Percentiles rank a stretch among this genome's conserved stretches.
These are phyloP conservation scores for Arthrobotrys pseudoclavata DNA, from an alignment of 2,329 filamentous ascomycete species.

Conservation along the genomic window DNA sequence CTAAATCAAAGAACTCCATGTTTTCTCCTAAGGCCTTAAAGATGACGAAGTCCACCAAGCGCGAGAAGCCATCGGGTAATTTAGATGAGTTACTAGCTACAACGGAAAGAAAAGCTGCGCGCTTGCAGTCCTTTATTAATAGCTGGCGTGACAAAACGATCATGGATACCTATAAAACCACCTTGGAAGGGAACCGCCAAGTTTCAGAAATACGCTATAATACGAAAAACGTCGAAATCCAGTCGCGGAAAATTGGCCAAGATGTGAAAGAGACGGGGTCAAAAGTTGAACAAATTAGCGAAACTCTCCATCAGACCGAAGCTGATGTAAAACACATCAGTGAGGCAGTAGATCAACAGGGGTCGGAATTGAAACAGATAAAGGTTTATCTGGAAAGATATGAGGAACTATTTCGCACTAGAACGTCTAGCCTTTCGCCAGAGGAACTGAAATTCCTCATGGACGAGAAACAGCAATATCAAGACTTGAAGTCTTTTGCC, in stretches of 20 bases:
- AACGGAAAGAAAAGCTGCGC: not conserved
- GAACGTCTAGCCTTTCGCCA: not conserved
- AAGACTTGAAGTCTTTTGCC: conserved; percentile 4
- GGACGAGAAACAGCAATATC: conserved; percentile 5
- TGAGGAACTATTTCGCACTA: not conserved
- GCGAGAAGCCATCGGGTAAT: not conserved
- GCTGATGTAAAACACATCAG: conserved; percentile 11
- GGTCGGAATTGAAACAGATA: not conserved
- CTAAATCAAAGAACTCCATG: conserved; percentile 3
- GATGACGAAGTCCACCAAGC: conserved; percentile 3
- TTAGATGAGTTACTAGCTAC: conserved; percentile 3
- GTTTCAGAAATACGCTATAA: conserved; percentile 8
- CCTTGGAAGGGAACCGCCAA: not conserved
- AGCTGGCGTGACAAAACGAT: conserved; percentile 11
- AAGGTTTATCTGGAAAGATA: conserved; percentile 1
- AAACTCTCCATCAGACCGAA: not conserved
- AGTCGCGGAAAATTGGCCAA: not conserved
- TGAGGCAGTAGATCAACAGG: conserved; percentile 4
- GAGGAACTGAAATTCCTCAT: conserved; percentile 4
- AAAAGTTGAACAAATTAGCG: not conserved
- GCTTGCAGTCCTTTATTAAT: conserved; percentile 2
- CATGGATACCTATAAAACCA: conserved; percentile 8
- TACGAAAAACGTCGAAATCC: conserved; percentile 3
- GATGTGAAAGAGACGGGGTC: not conserved
- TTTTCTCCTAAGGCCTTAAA: not conserved